phyloP scores from a whole-genome alignment of 1,284 basidiomycete species.

The Apiotrichum gracile region DNA sequence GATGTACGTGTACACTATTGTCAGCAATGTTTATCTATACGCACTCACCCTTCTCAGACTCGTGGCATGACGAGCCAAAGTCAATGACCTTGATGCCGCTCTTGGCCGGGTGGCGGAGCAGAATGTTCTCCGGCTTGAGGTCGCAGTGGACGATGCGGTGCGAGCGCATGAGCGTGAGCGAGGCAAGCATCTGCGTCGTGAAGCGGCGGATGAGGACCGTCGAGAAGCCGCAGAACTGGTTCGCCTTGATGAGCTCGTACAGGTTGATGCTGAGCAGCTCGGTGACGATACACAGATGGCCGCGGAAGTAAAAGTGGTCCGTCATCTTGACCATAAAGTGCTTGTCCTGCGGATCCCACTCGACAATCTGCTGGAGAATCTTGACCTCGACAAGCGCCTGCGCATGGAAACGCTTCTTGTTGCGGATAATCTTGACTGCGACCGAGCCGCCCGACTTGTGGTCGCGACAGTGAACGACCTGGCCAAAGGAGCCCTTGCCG shows the following conservation, averaged over 20 bases:
- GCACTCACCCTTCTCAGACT: conserved; percentile 89
- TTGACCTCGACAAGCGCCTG: conserved; percentile 98
- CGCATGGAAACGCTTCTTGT: conserved; percentile 98
- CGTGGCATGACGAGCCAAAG: conserved; percentile 97
- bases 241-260: conserved; percentile 98
- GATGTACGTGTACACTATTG: conserved; percentile 96
- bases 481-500: conserved; percentile 97
- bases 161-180: conserved; percentile 85
- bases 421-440: conserved; percentile 98
- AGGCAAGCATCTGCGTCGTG: conserved; percentile 89
- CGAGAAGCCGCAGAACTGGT: conserved; percentile 94
- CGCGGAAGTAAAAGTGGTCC: conserved; percentile 96
- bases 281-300: conserved; percentile 97
- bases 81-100: conserved; percentile 98
- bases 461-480: conserved; percentile 93
- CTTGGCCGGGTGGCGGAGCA: conserved; percentile 89
- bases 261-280: conserved; percentile 97
- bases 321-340: conserved; percentile 98
- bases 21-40: not conserved
- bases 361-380: conserved; percentile 89
- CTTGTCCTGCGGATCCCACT: conserved; percentile 97
- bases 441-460: conserved; percentile 94
- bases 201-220: conserved; percentile 92
- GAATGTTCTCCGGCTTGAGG: conserved; percentile 97
- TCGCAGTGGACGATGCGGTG: conserved; percentile 99